Conservation (phyloP, 768 basidiomycete species). For the Filobasidium wieringae region DNA sequence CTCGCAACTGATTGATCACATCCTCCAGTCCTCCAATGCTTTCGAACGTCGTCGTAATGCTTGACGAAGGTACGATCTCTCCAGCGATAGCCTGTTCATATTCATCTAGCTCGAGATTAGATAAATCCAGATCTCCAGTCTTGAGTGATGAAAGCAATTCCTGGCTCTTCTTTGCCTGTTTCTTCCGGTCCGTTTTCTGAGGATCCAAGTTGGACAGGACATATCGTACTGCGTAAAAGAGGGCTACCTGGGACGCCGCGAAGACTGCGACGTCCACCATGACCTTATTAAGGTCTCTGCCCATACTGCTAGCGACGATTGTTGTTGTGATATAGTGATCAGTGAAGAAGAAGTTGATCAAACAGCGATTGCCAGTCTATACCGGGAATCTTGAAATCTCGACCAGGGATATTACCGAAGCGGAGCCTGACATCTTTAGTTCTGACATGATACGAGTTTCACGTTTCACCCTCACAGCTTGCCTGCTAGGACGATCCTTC, state of each 20-base stretch:
- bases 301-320: slow-evolving; percentile 17
- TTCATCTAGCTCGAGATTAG: slow-evolving; percentile 61
- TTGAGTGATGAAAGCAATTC: slow-evolving; percentile 30
- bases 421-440: too few relatives aligned
- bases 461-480: too few relatives aligned
- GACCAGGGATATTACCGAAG: too few relatives aligned
- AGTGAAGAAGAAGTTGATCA: too few relatives aligned
- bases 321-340: neutral
- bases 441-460: too few relatives aligned
- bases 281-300: slow-evolving; percentile 32
- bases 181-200: slow-evolving; percentile 32
- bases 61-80: slow-evolving; percentile 55
- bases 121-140: slow-evolving; percentile 20
- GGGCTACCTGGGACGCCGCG: slow-evolving; percentile 37
- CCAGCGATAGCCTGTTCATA: slow-evolving; percentile 90
- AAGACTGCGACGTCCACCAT: slow-evolving; percentile 38
- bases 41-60: slow-evolving; percentile 35
- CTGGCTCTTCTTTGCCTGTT: slow-evolving; percentile 37
- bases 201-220: slow-evolving; percentile 37
- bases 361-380: too few relatives aligned
- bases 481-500: too few relatives aligned
- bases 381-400: too few relatives aligned
- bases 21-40: slow-evolving; percentile 89
- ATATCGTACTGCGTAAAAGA: slow-evolving; percentile 40
- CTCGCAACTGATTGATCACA: slow-evolving; percentile 77